A percentile compares a stretch with the other conserved stretches of the same genome.
These are phyloP conservation scores for Sugiyamaella boreocaroliniensis DNA, from an alignment of 805 yeast genomes.

Conservation along the genomic window DNA sequence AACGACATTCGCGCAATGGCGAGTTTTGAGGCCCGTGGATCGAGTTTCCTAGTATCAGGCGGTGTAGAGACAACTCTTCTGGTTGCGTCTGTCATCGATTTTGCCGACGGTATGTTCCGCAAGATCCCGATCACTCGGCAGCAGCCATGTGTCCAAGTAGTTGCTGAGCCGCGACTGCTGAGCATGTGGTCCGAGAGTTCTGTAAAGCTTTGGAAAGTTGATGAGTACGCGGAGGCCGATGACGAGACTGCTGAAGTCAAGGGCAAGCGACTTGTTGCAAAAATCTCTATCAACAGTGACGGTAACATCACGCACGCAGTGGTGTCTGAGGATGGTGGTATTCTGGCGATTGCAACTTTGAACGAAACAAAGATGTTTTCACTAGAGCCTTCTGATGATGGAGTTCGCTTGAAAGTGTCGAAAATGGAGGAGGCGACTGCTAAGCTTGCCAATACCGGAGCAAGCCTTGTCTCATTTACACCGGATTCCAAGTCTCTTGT, in stretches of 20 bases:
- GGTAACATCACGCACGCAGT: conserved; percentile 70
- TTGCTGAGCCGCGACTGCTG: conserved; percentile 45
- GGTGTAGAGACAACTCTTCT: conserved; percentile 42
- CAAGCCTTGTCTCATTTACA: conserved; percentile 14
- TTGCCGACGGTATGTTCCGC: conserved; percentile 61
- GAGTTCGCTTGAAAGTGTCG: not conserved
- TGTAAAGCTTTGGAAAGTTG: conserved; percentile 72
- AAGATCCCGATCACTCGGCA: conserved; percentile 60
- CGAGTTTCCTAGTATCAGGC: conserved; percentile 49
- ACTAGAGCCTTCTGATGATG: conserved; percentile 36
- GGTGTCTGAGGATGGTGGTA: conserved; percentile 56
- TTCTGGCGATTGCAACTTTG: conserved; percentile 66
- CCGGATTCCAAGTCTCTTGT: conserved; percentile 19
- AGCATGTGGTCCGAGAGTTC: conserved; percentile 77
- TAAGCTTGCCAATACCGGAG: conserved; percentile 11
- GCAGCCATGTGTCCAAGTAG: conserved; percentile 47
- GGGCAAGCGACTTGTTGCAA: conserved; percentile 54
- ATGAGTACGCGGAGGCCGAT: conserved; percentile 21
- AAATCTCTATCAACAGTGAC: conserved; percentile 61
- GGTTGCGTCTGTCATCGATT: conserved; percentile 56
- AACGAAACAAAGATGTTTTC: conserved; percentile 62
- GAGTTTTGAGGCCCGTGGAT: conserved; percentile 46
- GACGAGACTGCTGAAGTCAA: conserved; percentile 23
- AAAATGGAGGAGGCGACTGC: conserved; percentile 3
- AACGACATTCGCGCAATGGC: conserved; percentile 76